These are phyloP conservation scores for Verticillium alfalfae DNA, from an alignment of 2,329 filamentous ascomycete genomes.

Conservation along the genomic window DNA sequence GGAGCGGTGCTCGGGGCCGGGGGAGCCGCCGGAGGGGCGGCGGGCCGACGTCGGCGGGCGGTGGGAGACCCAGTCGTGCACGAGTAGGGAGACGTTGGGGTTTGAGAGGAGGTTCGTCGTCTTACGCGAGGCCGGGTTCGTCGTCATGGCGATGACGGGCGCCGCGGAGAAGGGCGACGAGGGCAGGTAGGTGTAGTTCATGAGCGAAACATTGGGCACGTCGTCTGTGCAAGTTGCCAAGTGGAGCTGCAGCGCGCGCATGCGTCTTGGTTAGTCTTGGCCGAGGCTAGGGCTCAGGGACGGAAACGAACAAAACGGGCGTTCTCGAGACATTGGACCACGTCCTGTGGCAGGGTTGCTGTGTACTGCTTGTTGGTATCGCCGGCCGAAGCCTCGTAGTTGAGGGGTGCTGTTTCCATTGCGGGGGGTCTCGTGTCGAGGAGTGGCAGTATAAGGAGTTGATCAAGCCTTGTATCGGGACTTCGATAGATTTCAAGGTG, in stretches of 20 bases:
- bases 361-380: constrained; percentile 67
- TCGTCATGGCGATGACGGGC: constrained; percentile 96
- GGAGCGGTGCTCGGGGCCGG: constrained; percentile 59
- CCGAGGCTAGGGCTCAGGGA: neutral
- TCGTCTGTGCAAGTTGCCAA: constrained; percentile 84
- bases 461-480: no score
- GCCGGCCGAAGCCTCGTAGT: constrained; percentile 69
- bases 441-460: neutral
- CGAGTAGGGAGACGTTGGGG: constrained; percentile 84
- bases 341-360: constrained; percentile 70
- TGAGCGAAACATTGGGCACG: constrained; percentile 86
- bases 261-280: constrained; percentile 3
- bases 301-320: constrained; percentile 72
- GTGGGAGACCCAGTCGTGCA: constrained; percentile 76
- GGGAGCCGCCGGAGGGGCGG: constrained; percentile 55
- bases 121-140: constrained; percentile 72
- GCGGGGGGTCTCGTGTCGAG: constrained; percentile 7
- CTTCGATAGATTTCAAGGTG: no score
- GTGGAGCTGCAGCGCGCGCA: constrained; percentile 62
- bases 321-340: constrained; percentile 87
- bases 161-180: constrained; percentile 60
- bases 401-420: constrained; percentile 65
- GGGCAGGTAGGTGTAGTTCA: constrained; percentile 98
- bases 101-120: constrained; percentile 78
- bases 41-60: constrained; percentile 70